Evolutionary conservation across 2,329 filamentous ascomycete species (phyloP).

Genomic region (Aspergillus pseudoviridinutans): DNA sequence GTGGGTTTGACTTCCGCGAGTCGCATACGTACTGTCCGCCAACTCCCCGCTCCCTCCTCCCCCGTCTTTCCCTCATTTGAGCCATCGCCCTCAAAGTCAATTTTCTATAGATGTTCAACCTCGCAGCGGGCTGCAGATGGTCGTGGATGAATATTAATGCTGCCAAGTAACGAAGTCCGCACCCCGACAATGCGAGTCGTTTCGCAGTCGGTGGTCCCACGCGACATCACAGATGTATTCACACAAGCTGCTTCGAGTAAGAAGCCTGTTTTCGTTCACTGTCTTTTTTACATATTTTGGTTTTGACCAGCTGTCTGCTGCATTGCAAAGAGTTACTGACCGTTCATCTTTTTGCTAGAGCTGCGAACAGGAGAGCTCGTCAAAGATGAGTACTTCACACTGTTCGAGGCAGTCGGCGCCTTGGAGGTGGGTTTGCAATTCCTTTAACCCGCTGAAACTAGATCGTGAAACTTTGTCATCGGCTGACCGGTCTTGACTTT

Average conservation of each 20-base stretch:
- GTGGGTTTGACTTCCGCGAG: neutral
- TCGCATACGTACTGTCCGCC: neutral
- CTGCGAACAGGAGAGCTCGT: conserved; percentile 76
- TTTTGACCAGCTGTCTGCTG: neutral
- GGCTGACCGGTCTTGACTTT: conserved; percentile 12
- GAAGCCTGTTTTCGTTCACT: neutral
- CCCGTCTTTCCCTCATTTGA: conserved; percentile 3
- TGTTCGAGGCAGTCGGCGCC: conserved; percentile 87
- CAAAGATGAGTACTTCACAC: conserved; percentile 89
- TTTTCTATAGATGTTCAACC: conserved; percentile 12
- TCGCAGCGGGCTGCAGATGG: conserved; percentile 24
- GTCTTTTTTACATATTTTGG: neutral
- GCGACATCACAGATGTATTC: conserved; percentile 56
- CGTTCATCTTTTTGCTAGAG: conserved; percentile 46
- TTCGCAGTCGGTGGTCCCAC: conserved; percentile 37
- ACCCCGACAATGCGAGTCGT: conserved; percentile 27
- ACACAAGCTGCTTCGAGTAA: conserved; percentile 50
- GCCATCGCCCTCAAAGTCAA: conserved; percentile 1
- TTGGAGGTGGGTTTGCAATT: conserved; percentile 49
- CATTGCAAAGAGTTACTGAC: conserved; percentile 1
- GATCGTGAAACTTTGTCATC: neutral
- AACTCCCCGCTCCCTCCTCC: neutral
- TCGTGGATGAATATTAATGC: conserved; percentile 22
- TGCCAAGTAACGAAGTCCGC: conserved; percentile 32
- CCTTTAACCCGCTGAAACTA: neutral